Evolutionary conservation across 2,329 filamentous ascomycete species (phyloP), one percentile per base, ranked within the genome.

Genomic region (Epichloe sylvatica): DNA sequence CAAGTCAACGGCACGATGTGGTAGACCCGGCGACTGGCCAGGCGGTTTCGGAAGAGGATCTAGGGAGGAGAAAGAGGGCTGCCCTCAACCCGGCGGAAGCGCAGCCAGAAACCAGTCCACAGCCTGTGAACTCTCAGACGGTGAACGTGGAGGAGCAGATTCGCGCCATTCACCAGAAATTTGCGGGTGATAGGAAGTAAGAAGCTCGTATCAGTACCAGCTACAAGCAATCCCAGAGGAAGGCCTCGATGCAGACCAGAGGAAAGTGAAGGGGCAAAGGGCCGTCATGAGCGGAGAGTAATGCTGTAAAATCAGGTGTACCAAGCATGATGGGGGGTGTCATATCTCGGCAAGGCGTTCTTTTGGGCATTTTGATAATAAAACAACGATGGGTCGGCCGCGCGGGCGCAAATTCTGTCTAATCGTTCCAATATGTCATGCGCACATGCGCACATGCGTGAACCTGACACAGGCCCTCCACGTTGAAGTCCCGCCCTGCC

Each of bases 71-170:
- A 60, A 95, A 94, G 72, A 82, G 82, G 60, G 79, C 84, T 15
- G 86, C 86, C 34, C 59, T 67, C 9, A 70, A 71, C 51, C 78
- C 77, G 49, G 83, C 83, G 60, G 84, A 86, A 61, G 83, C 78
- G 36, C 77, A 76, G 55, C 74, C 76, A 19, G 79, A 84, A 49
- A 74, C 72, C 52, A 77, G 80, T 56, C 77, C 61, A 53, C 69
- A 71, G 53, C 66, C 69, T 62, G 75, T 62, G 54, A 76, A 81
- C 57, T 74, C 83, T 68, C 78, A 82, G 61, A 77, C 70, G 49
- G 78, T 85, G 65, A 91, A 88, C 61, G 81, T 94, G 37, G 84
- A 92, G 62, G 88, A 94, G 64, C 88, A 94, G 69, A 87, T 94
- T 54, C 75, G 83, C 13, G 72, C 73, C 3, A 78, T 79, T 39